These are phyloP conservation scores for Laburnicola sp. DNA, from an alignment of 2,329 filamentous ascomycete genomes.

Conservation along the genomic window DNA sequence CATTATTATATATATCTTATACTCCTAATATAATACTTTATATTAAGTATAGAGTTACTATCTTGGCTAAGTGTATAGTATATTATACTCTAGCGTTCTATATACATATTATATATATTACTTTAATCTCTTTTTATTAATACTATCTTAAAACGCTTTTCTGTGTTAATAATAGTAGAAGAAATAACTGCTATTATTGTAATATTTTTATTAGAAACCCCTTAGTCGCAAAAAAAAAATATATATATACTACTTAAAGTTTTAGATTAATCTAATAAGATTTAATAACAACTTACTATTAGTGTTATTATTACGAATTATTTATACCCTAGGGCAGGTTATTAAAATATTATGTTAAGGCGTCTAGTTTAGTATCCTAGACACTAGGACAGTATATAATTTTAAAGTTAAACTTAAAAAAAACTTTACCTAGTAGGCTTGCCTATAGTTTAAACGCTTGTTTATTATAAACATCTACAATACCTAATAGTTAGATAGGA, in stretches of 20 bases:
- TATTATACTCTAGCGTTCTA: not conserved
- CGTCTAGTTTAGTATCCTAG: not conserved
- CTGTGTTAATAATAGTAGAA: no score
- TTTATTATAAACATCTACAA: no score
- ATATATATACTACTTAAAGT: no score
- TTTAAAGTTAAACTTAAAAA: conserved; percentile 2
- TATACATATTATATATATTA: not conserved
- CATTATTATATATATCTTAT: no score
- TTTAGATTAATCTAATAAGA: not conserved
- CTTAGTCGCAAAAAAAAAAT: no score
- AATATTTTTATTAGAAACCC: no score
- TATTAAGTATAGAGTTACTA: no score
- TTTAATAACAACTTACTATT: no score
- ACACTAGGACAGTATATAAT: not conserved
- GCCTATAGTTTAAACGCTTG: not conserved
- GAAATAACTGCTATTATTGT: not conserved
- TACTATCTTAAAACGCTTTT: no score
- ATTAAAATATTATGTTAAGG: not conserved
- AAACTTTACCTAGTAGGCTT: conserved; percentile 1
- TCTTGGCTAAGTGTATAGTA: not conserved
- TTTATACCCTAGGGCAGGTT: not conserved
- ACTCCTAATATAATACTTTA: no score
- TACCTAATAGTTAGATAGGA: no score
- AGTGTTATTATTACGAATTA: not conserved
- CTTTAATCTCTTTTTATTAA: not conserved